phyloP scores from a whole-genome alignment of 345 rosid species.

The Populus alba region DNA sequence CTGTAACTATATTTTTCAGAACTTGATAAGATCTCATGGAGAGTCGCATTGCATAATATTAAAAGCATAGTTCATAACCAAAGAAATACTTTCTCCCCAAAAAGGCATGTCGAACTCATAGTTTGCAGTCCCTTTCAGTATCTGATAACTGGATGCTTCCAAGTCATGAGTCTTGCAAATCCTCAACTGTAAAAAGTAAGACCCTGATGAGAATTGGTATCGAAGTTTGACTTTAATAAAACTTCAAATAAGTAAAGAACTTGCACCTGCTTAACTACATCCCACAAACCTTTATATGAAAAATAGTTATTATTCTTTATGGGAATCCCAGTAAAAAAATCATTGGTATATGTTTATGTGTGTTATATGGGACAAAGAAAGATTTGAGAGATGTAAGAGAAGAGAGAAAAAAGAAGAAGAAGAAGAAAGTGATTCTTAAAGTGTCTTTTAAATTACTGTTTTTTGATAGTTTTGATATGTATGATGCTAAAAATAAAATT shows the following conservation, averaged over 20 bases:
- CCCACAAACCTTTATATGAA: conserved; percentile 69
- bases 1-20: background rate
- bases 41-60: background rate
- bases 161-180: conserved; percentile 74
- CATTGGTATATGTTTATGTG: too few species aligned
- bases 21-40: background rate
- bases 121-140: conserved; percentile 63
- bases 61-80: background rate
- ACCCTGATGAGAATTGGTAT: background rate
- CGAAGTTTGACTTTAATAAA: background rate
- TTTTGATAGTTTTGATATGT: too few species aligned
- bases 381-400: too few species aligned
- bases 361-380: too few species aligned
- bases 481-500: too few species aligned
- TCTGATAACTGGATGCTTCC: conserved; percentile 71
- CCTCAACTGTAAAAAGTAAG: conserved; percentile 44
- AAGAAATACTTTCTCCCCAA: background rate
- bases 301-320: conserved; percentile 67
- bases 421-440: too few species aligned
- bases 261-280: conserved; percentile 71
- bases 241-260: conserved; percentile 9
- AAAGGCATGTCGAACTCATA: conserved; percentile 55
- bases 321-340: conserved; percentile 52
- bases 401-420: too few species aligned
- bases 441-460: too few species aligned